Base-by-base conservation (phyloP, 2,329 filamentous ascomycete genomes). In the Fusarium devonianum region DNA sequence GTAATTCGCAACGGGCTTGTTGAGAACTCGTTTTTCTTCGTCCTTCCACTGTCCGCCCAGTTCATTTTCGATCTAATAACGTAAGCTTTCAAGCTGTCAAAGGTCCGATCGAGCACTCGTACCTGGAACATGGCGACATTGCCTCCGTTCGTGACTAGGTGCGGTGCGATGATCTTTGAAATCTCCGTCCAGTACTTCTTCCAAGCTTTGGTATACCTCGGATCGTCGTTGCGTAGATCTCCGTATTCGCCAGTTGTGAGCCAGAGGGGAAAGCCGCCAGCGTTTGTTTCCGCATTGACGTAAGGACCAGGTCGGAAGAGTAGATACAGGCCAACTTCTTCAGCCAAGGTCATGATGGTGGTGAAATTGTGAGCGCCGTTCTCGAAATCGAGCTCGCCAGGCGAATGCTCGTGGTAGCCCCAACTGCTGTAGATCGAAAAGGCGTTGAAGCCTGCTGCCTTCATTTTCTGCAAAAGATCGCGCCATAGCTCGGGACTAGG, bases 241-340 rank as follows among this genome's bases (percentile, higher is more conserved):
- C 83, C 82, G 38, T 83, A 82, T 18, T 73, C 81, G 32, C 83
- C 84, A 1, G 83, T 85, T 0, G 83, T 86, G 5, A 83, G 66
- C 82, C 84, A 87, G 1, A 84, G 70, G 0, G 84, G 82, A 47
- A 85, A 82, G 0, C 84, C 84, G 22, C 85, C 84, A 1, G 79
- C 82, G 53, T 80, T 85, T 3, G 82, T 75, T 63, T 87, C 85
- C 1, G 83, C 84, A 53, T 87, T 87, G 48, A 84, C 77, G 47
- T 87, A 87, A 0, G 83, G 83, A 0, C 84, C 83, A 1, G 83
- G 81, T 0, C 83, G 73, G 17, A 66, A 56, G 1, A 80, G 70
- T 2, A 79, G 66, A 11, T 76, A 68, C 22, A 81, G 58, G 0
- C 75, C 77, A 40, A 75, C 69, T 36, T 79, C 74, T 36, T 79